Evolutionary conservation across 1,139 yeast genomes (phyloP), one percentile per base, ranked within the genome.

Genomic region (Scheffersomyces segobiensis): DNA sequence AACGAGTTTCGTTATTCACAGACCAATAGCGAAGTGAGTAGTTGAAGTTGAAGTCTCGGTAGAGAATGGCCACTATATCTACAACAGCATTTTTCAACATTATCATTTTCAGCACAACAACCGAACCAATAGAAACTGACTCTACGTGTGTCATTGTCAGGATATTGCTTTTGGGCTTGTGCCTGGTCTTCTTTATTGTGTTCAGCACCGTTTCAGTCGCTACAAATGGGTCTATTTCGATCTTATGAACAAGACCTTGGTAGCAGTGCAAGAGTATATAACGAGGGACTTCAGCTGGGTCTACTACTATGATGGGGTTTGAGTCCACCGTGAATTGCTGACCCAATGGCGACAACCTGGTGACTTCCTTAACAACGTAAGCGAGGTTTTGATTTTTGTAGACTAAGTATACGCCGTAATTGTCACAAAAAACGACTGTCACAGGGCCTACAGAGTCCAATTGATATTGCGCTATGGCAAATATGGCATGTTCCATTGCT

Each of bases 41-140:
- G 51, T 69, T 67, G 60, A 72, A 75, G 53, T 74, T 73, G 52
- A 72, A 72, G 56, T 78, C 82, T 46, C 82, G 66, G 60, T 77
- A 78, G 18, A 78, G 61, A 0, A 78, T 62, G 0, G 79, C 79
- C 14, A 79, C 42, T 3, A 61, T 52, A 17, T 59, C 20, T 19
- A 8, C 49, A 1, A 53, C 12, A 32, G 42, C 12, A 32, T 32
- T 32, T 4, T 55, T 49, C 12, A 67, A 54, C 4, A 63, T 52
- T 1, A 65, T 66, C 56, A 77, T 63, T 57, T 71, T 71, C 54
- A 68, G 67, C 0, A 78, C 68, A 14, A 68, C 69, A 14, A 77
- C 63, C 19, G 69, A 70, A 1, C 83, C 83, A 6, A 77, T 63
- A 46, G 62, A 52, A 12, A 62, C 60, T 1, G 71, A 59, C 10